Conservation (phyloP, 139 green algal genomes). For the Chlamydomonas sp. region DNA sequence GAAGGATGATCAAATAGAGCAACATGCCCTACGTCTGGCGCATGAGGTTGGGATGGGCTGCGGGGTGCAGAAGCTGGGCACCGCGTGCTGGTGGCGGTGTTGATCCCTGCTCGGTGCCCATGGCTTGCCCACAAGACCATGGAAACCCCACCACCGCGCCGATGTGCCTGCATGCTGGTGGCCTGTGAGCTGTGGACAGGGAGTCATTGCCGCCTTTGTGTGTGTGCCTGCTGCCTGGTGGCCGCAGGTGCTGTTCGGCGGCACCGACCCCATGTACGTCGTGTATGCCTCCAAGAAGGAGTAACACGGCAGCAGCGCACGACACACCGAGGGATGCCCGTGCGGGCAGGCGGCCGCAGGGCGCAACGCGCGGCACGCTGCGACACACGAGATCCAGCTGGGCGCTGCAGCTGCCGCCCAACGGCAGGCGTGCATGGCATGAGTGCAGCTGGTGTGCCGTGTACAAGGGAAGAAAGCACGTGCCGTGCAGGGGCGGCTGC, state of each 20-base stretch:
- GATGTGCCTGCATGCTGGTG: neutral
- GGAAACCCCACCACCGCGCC: neutral
- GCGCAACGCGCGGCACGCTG: no score
- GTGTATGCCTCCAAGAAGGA: constrained; percentile 49
- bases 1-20: constrained; percentile 35
- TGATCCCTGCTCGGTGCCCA: no score
- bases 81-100: neutral
- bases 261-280: constrained; percentile 65
- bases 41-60: neutral
- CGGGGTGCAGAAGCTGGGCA: neutral
- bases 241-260: constrained; percentile 21
- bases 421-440: no score
- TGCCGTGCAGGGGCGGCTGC: no score
- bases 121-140: no score
- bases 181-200: neutral
- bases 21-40: neutral
- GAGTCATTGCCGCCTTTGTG: neutral
- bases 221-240: neutral
- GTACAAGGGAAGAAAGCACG: no score
- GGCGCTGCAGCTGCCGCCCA: no score
- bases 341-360: no score
- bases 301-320: neutral
- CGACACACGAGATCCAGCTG: no score
- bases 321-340: no score
- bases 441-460: no score